A percentile compares a stretch with the other conserved stretches of the same genome.
Conservation (phyloP, 768 basidiomycete genomes). For the Psilocybe subaeruginosa region DNA sequence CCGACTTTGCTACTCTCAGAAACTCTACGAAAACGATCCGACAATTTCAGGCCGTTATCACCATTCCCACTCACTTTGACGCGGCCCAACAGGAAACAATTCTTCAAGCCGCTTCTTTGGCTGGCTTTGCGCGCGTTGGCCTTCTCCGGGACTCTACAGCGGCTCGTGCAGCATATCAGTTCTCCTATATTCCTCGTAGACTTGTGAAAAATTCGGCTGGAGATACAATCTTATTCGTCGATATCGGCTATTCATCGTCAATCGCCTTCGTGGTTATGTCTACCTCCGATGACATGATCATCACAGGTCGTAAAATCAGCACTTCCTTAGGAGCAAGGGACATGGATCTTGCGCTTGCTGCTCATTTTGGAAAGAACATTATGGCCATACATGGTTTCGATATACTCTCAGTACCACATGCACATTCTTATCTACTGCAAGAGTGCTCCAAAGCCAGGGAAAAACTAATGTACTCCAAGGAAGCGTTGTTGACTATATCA, state of each 20-base stretch:
- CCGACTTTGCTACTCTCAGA: background rate
- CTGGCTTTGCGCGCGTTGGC: slow-evolving; percentile 1
- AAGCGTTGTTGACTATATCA: background rate
- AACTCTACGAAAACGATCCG: background rate
- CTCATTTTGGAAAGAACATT: background rate
- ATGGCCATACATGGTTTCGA: background rate
- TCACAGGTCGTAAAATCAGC: background rate
- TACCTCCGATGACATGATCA: background rate
- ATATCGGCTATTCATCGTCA: background rate
- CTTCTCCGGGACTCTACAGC: background rate
- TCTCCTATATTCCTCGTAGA: background rate
- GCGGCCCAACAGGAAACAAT: slow-evolving; percentile 1
- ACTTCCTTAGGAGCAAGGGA: background rate
- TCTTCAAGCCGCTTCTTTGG: background rate
- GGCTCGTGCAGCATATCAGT: background rate
- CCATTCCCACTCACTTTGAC: background rate
- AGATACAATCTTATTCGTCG: background rate
- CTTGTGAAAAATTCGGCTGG: background rate
- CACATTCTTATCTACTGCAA: background rate
- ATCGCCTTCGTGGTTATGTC: background rate
- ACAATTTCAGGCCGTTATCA: background rate
- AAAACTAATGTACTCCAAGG: background rate
- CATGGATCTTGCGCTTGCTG: slow-evolving; percentile 1
- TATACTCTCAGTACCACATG: background rate
- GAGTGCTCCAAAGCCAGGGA: background rate